phyloP scores from a whole-genome alignment of 331 rosid species.

The Malus hybrid region DNA sequence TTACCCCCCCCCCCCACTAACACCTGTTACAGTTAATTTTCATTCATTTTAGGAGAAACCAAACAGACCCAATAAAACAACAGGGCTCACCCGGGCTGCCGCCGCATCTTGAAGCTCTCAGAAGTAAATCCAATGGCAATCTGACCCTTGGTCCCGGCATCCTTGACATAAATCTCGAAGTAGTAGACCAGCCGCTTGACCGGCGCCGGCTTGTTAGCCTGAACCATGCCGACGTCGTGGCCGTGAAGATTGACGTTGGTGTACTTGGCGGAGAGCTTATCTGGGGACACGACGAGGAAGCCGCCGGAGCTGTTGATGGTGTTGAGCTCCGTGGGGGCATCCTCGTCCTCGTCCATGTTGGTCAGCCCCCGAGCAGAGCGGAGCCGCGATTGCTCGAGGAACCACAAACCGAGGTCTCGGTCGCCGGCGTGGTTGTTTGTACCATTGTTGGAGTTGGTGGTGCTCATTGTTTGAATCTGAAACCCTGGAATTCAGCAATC shows the following conservation, averaged over 20 bases:
- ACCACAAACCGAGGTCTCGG: slow-evolving; percentile 58
- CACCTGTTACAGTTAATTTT: neutral
- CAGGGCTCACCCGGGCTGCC: slow-evolving; percentile 81
- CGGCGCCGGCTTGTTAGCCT: slow-evolving; percentile 78
- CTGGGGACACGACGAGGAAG: slow-evolving; percentile 67
- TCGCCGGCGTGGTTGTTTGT: neutral
- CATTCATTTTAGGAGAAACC: neutral
- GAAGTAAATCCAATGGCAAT: slow-evolving; percentile 80
- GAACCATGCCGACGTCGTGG: slow-evolving; percentile 91
- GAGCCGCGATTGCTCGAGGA: slow-evolving; percentile 55
- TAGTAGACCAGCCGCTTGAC: slow-evolving; percentile 74
- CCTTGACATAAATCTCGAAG: slow-evolving; percentile 83
- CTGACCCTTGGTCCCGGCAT: slow-evolving; percentile 85
- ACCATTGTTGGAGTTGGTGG: neutral
- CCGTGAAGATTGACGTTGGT: slow-evolving; percentile 68
- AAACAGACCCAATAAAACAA: neutral
- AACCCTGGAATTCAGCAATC: slow-evolving; percentile 33
- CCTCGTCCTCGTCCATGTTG: slow-evolving; percentile 58
- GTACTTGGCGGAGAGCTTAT: slow-evolving; percentile 83
- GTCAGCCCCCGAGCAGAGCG: slow-evolving; percentile 29
- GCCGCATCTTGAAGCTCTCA: slow-evolving; percentile 80
- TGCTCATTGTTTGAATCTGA: slow-evolving; percentile 18
- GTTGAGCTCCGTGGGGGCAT: slow-evolving; percentile 76
- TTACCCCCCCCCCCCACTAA: neutral
- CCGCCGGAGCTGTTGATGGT: slow-evolving; percentile 94